Conservation (phyloP, 257 asterid species). For the Fraxinus quadrangulata region DNA sequence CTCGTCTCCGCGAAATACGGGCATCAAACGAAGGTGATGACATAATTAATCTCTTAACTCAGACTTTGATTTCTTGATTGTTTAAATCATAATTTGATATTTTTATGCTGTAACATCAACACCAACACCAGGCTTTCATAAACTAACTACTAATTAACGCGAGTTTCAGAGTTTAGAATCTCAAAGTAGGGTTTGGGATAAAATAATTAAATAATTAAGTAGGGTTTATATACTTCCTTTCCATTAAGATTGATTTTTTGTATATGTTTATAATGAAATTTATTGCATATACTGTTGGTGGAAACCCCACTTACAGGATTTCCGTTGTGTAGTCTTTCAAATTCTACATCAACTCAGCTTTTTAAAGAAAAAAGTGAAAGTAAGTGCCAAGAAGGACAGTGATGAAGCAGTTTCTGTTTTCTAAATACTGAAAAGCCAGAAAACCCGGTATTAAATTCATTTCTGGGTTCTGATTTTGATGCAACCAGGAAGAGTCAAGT, state of each 20-base stretch:
- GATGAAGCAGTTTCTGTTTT: too few species aligned
- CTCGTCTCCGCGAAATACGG: slow-evolving; percentile 93
- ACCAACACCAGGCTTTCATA: too few species aligned
- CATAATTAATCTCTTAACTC: not conserved
- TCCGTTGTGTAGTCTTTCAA: slow-evolving; percentile 34
- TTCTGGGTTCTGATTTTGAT: slow-evolving; percentile 29
- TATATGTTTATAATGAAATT: too few species aligned
- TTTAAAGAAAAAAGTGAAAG: slow-evolving; percentile 10
- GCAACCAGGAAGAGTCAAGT: slow-evolving; percentile 80
- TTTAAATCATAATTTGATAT: not conserved
- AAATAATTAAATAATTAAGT: too few species aligned
- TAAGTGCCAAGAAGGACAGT: too few species aligned
- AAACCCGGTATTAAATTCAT: not conserved
- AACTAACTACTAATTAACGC: too few species aligned
- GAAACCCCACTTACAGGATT: slow-evolving; percentile 28
- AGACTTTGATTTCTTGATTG: not conserved
- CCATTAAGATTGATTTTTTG: too few species aligned
- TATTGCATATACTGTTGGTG: too few species aligned
- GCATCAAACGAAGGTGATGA: slow-evolving; percentile 76
- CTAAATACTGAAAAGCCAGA: too few species aligned
- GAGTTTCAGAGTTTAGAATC: too few species aligned
- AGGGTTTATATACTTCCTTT: too few species aligned
- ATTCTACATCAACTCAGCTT: slow-evolving; percentile 35
- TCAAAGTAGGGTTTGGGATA: too few species aligned
- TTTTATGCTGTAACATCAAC: slow-evolving; percentile 13